A percentile compares a stretch with the other conserved stretches of the same genome.
These are phyloP conservation scores for Ceratobasidium sp. DNA, from an alignment of 1,284 basidiomycete species.

Conservation along the genomic window DNA sequence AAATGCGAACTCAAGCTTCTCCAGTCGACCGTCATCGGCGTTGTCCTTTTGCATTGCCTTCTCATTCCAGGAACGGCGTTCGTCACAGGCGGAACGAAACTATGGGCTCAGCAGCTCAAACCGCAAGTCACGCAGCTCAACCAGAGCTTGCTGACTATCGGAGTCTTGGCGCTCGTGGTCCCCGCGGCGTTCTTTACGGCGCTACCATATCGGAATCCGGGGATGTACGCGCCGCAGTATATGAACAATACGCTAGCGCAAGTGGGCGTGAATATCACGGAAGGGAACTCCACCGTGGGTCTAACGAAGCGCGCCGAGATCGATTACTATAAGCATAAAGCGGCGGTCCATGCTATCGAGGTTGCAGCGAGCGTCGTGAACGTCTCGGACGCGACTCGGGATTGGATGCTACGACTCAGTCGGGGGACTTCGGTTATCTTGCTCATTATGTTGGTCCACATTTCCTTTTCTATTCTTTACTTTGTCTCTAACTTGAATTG, in stretches of 20 bases:
- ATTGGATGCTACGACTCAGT: conserved; percentile 24
- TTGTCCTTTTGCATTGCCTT: conserved; percentile 45
- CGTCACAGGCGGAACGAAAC: conserved; percentile 43
- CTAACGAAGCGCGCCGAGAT: neutral
- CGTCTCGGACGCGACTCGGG: conserved; percentile 36
- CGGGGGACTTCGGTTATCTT: conserved; percentile 45
- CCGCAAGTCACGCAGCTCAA: conserved; percentile 34
- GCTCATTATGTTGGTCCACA: conserved; percentile 41
- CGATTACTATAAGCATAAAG: conserved; percentile 7
- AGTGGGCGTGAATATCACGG: neutral
- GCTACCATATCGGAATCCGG: conserved; percentile 5
- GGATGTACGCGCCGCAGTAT: conserved; percentile 13
- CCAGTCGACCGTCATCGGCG: conserved; percentile 46
- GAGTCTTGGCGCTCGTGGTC: conserved; percentile 41
- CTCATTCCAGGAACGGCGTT: conserved; percentile 46
- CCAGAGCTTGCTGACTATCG: conserved; percentile 37
- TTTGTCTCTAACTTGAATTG: neutral
- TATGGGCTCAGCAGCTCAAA: conserved; percentile 46
- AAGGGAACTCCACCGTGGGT: neutral
- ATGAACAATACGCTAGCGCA: neutral
- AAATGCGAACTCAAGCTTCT: conserved; percentile 47
- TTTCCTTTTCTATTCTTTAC: neutral
- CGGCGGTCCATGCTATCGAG: conserved; percentile 20
- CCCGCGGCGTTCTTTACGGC: conserved; percentile 44
- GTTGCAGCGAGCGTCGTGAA: conserved; percentile 11